phyloP scores from a whole-genome alignment of 2,329 filamentous ascomycete genomes.

The Phoma sp. region DNA sequence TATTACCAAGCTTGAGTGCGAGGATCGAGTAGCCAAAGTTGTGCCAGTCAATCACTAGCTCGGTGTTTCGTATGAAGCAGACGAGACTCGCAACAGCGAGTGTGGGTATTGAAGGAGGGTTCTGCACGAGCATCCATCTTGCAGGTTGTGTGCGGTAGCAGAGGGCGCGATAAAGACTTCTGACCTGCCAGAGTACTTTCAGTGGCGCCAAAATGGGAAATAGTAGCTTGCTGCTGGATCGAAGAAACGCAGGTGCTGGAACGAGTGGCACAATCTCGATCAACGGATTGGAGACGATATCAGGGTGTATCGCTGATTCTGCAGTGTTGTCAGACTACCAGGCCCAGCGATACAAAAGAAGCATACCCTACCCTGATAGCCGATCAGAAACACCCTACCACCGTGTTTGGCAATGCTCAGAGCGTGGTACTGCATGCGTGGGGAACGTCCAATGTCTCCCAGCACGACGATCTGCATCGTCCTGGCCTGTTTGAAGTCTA shows the following conservation, averaged over 20 bases:
- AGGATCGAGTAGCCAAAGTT: constrained; percentile 98
- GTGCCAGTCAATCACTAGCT: constrained; percentile 94
- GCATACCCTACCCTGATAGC: constrained; percentile 80
- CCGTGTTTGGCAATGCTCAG: constrained; percentile 87
- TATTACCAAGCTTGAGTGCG: constrained; percentile 66
- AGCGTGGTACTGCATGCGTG: constrained; percentile 98
- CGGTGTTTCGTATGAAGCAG: constrained; percentile 78
- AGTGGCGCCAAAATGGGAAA: constrained; percentile 81
- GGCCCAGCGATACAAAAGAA: not conserved
- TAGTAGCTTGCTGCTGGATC: constrained; percentile 71
- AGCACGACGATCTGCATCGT: constrained; percentile 86
- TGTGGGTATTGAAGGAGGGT: constrained; percentile 93
- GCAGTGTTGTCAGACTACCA: not conserved
- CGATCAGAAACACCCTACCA: constrained; percentile 81
- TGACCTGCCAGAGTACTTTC: constrained; percentile 86
- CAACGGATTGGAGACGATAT: constrained; percentile 71
- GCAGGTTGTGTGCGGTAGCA: constrained; percentile 76
- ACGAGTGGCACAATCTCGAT: constrained; percentile 76
- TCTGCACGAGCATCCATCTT: constrained; percentile 89
- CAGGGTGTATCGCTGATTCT: constrained; percentile 84
- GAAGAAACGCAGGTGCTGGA: constrained; percentile 71
- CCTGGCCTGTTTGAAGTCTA: constrained; percentile 47
- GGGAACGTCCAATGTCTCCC: constrained; percentile 93
- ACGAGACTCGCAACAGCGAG: constrained; percentile 77
- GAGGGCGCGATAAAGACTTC: constrained; percentile 73